Conservation (phyloP, 257 asterid genomes). For the Osmanthus fragrans region DNA sequence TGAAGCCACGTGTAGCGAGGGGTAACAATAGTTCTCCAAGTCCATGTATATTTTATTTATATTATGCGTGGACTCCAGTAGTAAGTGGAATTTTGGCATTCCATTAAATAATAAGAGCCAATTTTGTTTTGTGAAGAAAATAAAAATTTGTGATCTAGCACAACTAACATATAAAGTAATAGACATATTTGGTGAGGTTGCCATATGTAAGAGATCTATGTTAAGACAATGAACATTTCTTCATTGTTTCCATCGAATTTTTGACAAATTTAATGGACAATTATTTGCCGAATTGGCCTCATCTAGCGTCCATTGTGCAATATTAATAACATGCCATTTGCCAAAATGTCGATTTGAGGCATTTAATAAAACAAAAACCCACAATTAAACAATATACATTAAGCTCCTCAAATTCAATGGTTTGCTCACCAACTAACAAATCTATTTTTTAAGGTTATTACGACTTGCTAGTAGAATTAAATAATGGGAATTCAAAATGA, state of each 20-base stretch:
- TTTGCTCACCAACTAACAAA: slow-evolving; percentile 16
- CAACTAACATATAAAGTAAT: no score
- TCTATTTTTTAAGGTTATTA: not conserved
- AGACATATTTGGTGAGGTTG: not conserved
- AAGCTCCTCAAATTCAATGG: slow-evolving; percentile 18
- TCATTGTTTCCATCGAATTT: not conserved
- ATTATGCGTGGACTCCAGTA: no score
- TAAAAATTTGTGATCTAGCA: no score
- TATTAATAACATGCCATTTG: slow-evolving; percentile 7
- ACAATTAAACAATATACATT: not conserved
- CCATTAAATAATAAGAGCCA: no score
- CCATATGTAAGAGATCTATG: not conserved
- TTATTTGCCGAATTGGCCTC: not conserved
- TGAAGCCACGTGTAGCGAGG: no score
- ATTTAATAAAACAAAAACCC: not conserved
- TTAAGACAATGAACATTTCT: not conserved
- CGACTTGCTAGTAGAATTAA: not conserved
- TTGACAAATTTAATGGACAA: not conserved
- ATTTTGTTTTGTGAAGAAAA: no score
- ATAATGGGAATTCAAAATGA: no score
- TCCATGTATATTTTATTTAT: no score
- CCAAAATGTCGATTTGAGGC: slow-evolving; percentile 2
- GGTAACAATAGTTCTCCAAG: no score
- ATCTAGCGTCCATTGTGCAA: not conserved
- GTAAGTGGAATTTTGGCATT: no score